phyloP scores from a whole-genome alignment of 1,139 yeast genomes.

The Yamadazyma membranifaciens region DNA sequence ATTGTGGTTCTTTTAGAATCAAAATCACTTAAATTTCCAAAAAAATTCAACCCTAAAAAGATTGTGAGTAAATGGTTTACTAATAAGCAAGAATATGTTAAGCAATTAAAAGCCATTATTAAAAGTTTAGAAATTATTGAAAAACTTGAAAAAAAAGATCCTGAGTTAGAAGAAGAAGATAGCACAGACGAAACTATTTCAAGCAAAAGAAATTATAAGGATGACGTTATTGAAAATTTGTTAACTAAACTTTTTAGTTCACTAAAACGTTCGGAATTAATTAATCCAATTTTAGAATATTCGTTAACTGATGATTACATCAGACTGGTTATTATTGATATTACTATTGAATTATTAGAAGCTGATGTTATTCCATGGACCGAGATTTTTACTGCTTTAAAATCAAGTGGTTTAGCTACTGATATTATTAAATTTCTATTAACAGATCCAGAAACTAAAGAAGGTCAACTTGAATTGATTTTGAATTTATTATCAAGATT shows the following conservation, averaged over 20 bases:
- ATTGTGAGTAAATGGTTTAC: constrained; percentile 6
- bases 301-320: constrained; percentile 32
- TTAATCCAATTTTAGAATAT: constrained; percentile 25
- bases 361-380: constrained; percentile 34
- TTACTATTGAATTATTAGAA: constrained; percentile 26
- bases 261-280: constrained; percentile 31
- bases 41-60: neutral
- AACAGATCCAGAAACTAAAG: constrained; percentile 30
- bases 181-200: constrained; percentile 1
- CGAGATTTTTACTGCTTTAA: constrained; percentile 31
- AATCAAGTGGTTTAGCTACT: constrained; percentile 30
- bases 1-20: too few species aligned
- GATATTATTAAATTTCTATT: constrained; percentile 26
- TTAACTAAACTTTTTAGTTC: constrained; percentile 24
- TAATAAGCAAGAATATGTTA: constrained; percentile 9
- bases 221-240: constrained; percentile 22
- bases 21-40: too few species aligned
- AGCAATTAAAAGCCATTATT: constrained; percentile 13
- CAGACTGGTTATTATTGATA: constrained; percentile 24
- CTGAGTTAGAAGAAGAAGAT: constrained; percentile 5
- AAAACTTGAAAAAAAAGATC: constrained; percentile 9
- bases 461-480: constrained; percentile 27
- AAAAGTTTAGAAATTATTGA: constrained; percentile 14
- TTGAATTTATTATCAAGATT: constrained; percentile 28
- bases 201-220: constrained; percentile 8